Base-by-base conservation (phyloP, 164 flowering plant genomes). In the Magnolia officinalis region DNA sequence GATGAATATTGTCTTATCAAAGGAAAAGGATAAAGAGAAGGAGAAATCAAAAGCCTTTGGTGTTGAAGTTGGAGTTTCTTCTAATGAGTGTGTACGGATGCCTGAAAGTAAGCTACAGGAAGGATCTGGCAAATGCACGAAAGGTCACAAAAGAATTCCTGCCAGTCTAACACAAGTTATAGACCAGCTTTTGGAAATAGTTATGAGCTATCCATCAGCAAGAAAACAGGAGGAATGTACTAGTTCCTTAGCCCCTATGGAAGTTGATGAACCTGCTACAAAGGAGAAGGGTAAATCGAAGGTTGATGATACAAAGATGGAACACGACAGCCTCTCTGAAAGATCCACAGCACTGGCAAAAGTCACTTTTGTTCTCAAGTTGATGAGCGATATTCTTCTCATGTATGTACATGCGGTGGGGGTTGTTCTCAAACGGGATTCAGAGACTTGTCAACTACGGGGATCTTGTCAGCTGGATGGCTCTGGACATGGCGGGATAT, bases 281-380 rank as follows among this genome's bases (percentile, higher is more conserved):
- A 93, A 87, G 79, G 83, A 84, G 9, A 95, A 95, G 82, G 99
- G 99, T 26, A 95, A 95, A 82, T 85, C 92, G 73, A 91, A 90
- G 82, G 91, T 92, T 83, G 93, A 84, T 73, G 96, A 88, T 68
- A 75, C 81, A 45, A 81, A 72, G 79, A 58, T 72, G 63, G 93
- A 83, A 67, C 63, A 78, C 45, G 90, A 86, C 73, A 67, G 76
- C 72, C 16, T 68, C 24, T 84, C 90, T 19, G 97, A 91, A 72
- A 87, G 84, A 80, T 91, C 98, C 63, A 89, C 92, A n/a, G 86
- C 76, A 14, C 80, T 92, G 45, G 99, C 95, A 51, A 95, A 92
- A 80, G 89, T 90, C 69, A 88, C 92, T 75, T 95, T 95, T 85
- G 89, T 95, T 72, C 91, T 95, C 67, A 93, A 93, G 85, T 81